These are phyloP conservation scores for Plectosphaerella cucumerina DNA, from an alignment of 2,329 filamentous ascomycete genomes.

Conservation along the genomic window DNA sequence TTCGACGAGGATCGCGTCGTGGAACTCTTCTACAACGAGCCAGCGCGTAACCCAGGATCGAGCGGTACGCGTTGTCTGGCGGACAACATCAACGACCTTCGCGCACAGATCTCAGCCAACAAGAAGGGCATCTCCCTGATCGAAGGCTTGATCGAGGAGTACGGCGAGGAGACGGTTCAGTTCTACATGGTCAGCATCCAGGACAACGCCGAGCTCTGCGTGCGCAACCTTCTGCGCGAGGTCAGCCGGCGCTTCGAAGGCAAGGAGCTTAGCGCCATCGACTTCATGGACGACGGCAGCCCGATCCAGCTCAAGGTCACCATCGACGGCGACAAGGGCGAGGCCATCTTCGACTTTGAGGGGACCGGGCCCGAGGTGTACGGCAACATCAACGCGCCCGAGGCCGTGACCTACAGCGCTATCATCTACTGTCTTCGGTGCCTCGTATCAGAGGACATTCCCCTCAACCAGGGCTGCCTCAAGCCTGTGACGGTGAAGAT, in stretches of 20 bases:
- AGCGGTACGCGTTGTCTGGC: conserved; percentile 73
- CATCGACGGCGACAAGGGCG: conserved; percentile 70
- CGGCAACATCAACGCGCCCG: conserved; percentile 75
- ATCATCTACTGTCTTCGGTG: conserved; percentile 83
- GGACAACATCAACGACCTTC: conserved; percentile 79
- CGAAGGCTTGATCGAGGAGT: conserved; percentile 69
- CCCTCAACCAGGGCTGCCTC: conserved; percentile 78
- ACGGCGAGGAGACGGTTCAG: conserved; percentile 71
- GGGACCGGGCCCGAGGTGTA: conserved; percentile 79
- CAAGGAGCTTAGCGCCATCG: conserved; percentile 64
- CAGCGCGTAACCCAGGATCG: conserved; percentile 70
- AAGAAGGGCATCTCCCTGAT: conserved; percentile 84
- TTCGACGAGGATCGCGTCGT: conserved; percentile 76
- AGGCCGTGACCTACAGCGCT: conserved; percentile 79
- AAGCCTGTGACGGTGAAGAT: conserved; percentile 72
- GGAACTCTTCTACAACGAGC: conserved; percentile 68
- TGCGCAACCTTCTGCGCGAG: conserved; percentile 67
- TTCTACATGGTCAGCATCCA: conserved; percentile 84
- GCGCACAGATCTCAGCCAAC: conserved; percentile 80
- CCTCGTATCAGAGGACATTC: conserved; percentile 76
- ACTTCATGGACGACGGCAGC: conserved; percentile 82
- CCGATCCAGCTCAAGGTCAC: conserved; percentile 71
- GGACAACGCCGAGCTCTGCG: conserved; percentile 71
- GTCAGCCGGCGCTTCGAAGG: conserved; percentile 68
- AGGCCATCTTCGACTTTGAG: conserved; percentile 75